Base-by-base conservation (phyloP, 768 basidiomycete genomes). In the Steccherinum ochraceum region DNA sequence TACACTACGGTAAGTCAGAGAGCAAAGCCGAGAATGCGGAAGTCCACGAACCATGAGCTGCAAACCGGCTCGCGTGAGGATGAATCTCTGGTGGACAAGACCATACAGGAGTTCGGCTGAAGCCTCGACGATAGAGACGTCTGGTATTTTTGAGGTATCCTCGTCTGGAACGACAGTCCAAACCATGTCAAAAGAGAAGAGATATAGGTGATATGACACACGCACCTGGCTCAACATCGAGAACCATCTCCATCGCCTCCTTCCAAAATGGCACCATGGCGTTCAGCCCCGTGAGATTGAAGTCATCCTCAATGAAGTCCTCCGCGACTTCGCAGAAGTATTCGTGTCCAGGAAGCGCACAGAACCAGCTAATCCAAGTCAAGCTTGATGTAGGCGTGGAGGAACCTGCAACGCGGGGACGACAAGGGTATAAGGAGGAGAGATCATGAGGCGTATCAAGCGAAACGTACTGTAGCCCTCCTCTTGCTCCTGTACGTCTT, bases 161-260 rank as follows among this genome's bases (percentile, higher is more conserved):
- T 98, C 96, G 58, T 89, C 87, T 87, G 51, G 5, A 12, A 11
- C 16, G 3, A n/a, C n/a, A n/a, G n/a, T n/a, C n/a, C n/a, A n/a
- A n/a, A n/a, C n/a, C n/a, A 45, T 12, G 27, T 18, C 30, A 5
- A 24, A 23, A 52, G 48, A 52, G 41, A 40, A 12, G 3, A 24
- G 55, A 48, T 48, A 48, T 46, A 49, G 21, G 53, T 56, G 54
- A 26, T n/a, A 26, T 19, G 40, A 21, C n/a, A 24, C 5, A 67
- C 84, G 67, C 65, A 94, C 95, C 93, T 75, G 96, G 93, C 70
- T 99, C 96, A 48, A 98, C 95, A 71, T 99, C 96, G 58, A 99
- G 70, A 13, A 99, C 93, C 96, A 99, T 99, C 73, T 99, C 96
- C 86, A 99, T 89, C 42, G 96, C 96, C 67, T 99, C 96, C 67